phyloP scores from a whole-genome alignment of 331 rosid genomes.

The Dryas integrifolia region DNA sequence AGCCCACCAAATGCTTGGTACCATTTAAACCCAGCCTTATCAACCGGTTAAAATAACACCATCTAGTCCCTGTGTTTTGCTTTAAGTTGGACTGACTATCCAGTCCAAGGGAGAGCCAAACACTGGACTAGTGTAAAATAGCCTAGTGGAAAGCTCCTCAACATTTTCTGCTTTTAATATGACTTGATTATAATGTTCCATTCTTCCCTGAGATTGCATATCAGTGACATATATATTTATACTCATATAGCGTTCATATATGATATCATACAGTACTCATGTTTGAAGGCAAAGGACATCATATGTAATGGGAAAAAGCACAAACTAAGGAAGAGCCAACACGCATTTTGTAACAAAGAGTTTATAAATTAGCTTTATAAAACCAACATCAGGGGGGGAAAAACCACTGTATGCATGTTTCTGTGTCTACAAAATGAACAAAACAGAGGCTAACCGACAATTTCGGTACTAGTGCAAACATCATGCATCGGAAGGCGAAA shows the following conservation, averaged over 20 bases:
- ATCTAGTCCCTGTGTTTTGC: background rate
- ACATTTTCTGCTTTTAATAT: background rate
- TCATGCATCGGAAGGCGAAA: background rate
- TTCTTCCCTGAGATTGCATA: background rate
- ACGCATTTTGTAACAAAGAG: background rate
- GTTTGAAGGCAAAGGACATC: background rate
- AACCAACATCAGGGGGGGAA: constrained; percentile 1
- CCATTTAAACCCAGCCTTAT: background rate
- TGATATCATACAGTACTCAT: background rate
- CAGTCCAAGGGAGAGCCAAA: background rate
- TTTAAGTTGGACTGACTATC: background rate
- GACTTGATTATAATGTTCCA: background rate
- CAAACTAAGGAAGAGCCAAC: background rate
- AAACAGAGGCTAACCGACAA: background rate
- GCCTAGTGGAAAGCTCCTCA: background rate
- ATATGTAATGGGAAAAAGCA: constrained; percentile 5
- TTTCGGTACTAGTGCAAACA: background rate
- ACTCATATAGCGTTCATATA: background rate
- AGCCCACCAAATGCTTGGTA: too few relatives aligned
- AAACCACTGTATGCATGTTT: background rate
- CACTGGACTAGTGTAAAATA: background rate
- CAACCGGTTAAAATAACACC: background rate
- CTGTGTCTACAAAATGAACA: background rate
- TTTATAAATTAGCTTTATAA: background rate
- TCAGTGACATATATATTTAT: background rate